Evolutionary conservation across 2,329 filamentous ascomycete genomes (phyloP).

Genomic region (Trichophyton schoenleinii): DNA sequence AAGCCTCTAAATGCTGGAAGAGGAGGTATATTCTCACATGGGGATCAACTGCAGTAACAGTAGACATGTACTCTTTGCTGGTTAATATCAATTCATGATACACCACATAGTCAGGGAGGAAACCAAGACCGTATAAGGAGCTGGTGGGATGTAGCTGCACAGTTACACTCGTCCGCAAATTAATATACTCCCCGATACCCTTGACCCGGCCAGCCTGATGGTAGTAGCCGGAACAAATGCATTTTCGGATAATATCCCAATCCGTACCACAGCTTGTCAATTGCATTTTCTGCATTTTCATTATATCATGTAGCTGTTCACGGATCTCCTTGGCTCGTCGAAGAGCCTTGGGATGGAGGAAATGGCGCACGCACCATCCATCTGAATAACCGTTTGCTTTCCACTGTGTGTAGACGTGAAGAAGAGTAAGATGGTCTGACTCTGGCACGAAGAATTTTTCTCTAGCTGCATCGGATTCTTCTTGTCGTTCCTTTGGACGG

Average conservation of each 20-base stretch:
- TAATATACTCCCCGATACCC: constrained; percentile 94
- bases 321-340: constrained; percentile 86
- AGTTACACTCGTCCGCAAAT: constrained; percentile 83
- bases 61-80: constrained; percentile 95
- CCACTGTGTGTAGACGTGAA: constrained; percentile 96
- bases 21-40: constrained; percentile 39
- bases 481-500: constrained; percentile 87
- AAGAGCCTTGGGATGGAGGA: constrained; percentile 87
- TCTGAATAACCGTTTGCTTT: constrained; percentile 80
- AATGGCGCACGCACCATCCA: constrained; percentile 84
- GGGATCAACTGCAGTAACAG: constrained; percentile 88
- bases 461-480: constrained; percentile 86
- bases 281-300: constrained; percentile 83
- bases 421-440: constrained; percentile 87
- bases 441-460: constrained; percentile 99
- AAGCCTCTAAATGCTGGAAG: background rate
- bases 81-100: constrained; percentile 98
- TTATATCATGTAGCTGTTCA: constrained; percentile 86
- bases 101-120: constrained; percentile 90
- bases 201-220: constrained; percentile 94
- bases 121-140: constrained; percentile 81
- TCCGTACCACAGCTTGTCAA: constrained; percentile 85
- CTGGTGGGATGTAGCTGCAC: constrained; percentile 91
- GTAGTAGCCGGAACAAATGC: constrained; percentile 96
- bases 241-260: constrained; percentile 90